Percentiles rank a stretch among this genome's conserved stretches.
These are phyloP conservation scores for Cladosporium sp. DNA, from an alignment of 2,329 filamentous ascomycete genomes.

Conservation along the genomic window DNA sequence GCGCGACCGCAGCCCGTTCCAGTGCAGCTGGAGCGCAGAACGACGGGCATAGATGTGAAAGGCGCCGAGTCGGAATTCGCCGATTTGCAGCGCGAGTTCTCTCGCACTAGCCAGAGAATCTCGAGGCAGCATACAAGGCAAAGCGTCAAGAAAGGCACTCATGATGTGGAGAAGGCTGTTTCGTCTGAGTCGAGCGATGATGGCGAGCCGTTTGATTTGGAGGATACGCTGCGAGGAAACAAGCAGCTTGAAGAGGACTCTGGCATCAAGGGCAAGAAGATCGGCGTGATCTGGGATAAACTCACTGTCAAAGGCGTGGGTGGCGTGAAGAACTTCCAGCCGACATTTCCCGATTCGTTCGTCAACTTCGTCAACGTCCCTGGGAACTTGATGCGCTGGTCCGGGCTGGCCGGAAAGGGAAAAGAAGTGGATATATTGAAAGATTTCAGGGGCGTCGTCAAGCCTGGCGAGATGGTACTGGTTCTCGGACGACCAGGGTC, in stretches of 20 bases:
- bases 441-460: conserved; percentile 58
- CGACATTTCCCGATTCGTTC: conserved; percentile 56
- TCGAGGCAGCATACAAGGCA: conserved; percentile 42
- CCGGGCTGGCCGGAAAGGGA: conserved; percentile 62
- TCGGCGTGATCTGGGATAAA: conserved; percentile 60
- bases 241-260: conserved; percentile 65
- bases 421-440: conserved; percentile 68
- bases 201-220: conserved; percentile 64
- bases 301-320: conserved; percentile 58
- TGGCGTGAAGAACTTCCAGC: conserved; percentile 56
- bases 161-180: conserved; percentile 55
- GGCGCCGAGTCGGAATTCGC: conserved; percentile 66
- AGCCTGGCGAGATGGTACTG: conserved; percentile 82
- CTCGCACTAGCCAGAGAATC: conserved; percentile 33
- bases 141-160: conserved; percentile 37
- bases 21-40: conserved; percentile 7
- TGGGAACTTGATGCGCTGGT: conserved; percentile 55
- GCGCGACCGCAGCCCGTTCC: not conserved
- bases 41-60: conserved; percentile 54
- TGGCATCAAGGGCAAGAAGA: conserved; percentile 68
- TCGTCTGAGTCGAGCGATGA: conserved; percentile 39
- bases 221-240: conserved; percentile 64
- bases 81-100: conserved; percentile 50
- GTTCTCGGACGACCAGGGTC: conserved; percentile 70
- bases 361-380: conserved; percentile 58